Base-by-base conservation (phyloP, 148 eudicot species). In the Mesembryanthemum crystallinum region DNA sequence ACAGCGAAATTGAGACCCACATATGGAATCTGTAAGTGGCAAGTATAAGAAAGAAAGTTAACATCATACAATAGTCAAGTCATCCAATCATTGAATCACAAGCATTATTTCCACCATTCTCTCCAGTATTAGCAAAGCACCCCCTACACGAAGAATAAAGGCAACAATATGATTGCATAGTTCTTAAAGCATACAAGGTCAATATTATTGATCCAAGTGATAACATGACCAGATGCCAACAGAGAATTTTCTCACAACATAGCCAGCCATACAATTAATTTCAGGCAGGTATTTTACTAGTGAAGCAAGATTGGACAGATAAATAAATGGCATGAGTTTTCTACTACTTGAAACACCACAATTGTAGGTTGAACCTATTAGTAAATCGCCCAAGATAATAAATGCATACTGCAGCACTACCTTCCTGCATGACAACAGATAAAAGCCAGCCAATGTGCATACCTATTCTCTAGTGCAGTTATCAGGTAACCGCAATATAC, bases 1-100 rank as follows among this genome's bases (percentile, higher is more conserved):
- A 91, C 98, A 24, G 96, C 92, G 79, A 93, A 93, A 86, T 93
- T 93, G 76, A 93, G 97, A 66, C 98, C 98, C 77, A 93, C 98
- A 67, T 93, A 93, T 20, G 98, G 98, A 75, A 93, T 66, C 98
- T 93, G 87, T 76, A 88, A 54, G 67, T 20, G 20, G 18, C 64
- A 69, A 32, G 75, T 27, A 30, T 24, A 79, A 47, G 65, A 43
- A 25, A 45, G 43, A 69, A 32, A 33, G 11, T 30, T 25, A 21
- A 7, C 9, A 13, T 13, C 14, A 39, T 9, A 39, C 0, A 1
- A 39, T 39, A 9, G 9, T 39, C 1, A 5, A 39, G 9, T 33
- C 45, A 42, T 64, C 27, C 45, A 64, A n/a, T 7, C 45, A 64
- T 64, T 43, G 45, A n/a, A n/a, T n/a, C n/a, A 11, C 42, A 64